Conservation (phyloP, 176 grass and related monocot genomes). For the Hsuehochloa calcarea region DNA sequence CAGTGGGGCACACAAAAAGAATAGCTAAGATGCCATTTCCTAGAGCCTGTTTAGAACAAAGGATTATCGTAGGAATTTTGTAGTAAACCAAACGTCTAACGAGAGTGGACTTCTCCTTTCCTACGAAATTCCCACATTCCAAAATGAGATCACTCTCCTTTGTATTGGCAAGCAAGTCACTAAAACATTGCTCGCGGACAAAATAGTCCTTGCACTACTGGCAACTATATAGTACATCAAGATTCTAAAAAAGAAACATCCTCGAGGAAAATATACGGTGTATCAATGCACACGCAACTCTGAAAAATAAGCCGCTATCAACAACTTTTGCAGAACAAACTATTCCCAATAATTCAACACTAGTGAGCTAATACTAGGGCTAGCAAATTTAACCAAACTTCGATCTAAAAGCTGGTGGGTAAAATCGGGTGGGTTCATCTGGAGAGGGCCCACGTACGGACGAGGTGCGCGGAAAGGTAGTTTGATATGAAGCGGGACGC, state of each 20-base stretch:
- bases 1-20: neutral
- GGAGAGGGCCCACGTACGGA: slow-evolving; percentile 55
- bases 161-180: neutral
- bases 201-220: neutral
- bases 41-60: neutral
- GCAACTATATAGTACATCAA: neutral
- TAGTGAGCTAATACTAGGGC: neutral
- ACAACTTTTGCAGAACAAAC: neutral
- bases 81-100: neutral
- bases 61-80: neutral
- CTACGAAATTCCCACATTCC: neutral
- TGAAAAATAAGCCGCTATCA: neutral
- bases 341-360: neutral
- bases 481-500: slow-evolving; percentile 88
- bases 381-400: neutral
- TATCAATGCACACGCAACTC: slow-evolving; percentile 1
- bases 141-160: neutral
- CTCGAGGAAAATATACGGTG: neutral
- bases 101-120: neutral
- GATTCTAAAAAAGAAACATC: neutral
- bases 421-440: neutral
- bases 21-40: neutral
- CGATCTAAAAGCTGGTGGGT: neutral
- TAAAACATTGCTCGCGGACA: neutral
- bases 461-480: slow-evolving; percentile 77